These are phyloP conservation scores for Claviceps pusilla DNA, from an alignment of 2,329 filamentous ascomycete species.

Conservation along the genomic window DNA sequence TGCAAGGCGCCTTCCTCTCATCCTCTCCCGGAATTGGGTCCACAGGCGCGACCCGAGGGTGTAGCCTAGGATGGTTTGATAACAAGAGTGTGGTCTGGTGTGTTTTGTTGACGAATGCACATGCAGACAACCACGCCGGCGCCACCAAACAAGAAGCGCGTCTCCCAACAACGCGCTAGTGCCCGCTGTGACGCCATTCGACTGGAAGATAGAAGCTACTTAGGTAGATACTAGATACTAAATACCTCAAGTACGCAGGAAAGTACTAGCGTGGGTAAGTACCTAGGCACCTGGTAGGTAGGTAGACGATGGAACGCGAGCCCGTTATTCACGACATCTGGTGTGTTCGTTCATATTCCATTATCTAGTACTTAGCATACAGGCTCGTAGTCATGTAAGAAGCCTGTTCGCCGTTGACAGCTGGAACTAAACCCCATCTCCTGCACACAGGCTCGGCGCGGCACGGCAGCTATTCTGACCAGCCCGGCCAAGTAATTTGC, in stretches of 20 bases:
- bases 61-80: not conserved
- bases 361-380: not conserved
- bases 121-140: not conserved
- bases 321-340: too few relatives aligned
- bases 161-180: not conserved
- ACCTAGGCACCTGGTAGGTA: too few relatives aligned
- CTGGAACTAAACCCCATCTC: not conserved
- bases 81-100: too few relatives aligned
- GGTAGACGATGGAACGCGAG: too few relatives aligned
- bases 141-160: not conserved
- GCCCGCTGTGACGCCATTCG: not conserved
- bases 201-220: not conserved
- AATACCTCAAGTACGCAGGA: too few relatives aligned
- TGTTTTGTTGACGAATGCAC: not conserved
- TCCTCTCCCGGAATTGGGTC: not conserved
- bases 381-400: not conserved
- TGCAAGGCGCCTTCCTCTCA: not conserved
- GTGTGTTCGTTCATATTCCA: too few relatives aligned
- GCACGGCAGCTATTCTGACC: not conserved
- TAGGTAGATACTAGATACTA: too few relatives aligned
- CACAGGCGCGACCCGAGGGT: not conserved
- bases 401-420: not conserved
- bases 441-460: not conserved
- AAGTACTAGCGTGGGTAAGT: too few relatives aligned
- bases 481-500: not conserved